Conservation (phyloP, 768 basidiomycete species). For the Suillus paluster region DNA sequence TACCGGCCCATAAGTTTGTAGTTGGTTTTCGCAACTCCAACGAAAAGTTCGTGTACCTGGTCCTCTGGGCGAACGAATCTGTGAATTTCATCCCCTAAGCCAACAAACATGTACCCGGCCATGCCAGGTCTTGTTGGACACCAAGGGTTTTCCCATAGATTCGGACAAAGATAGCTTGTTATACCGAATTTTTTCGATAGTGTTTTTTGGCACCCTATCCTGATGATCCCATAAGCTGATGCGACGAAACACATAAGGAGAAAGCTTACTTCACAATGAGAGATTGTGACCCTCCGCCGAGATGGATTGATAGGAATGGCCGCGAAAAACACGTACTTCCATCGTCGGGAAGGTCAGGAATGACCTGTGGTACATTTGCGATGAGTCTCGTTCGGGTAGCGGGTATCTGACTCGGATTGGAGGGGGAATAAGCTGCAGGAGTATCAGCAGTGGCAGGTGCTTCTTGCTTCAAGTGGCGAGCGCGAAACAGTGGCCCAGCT, state of each 20-base stretch:
- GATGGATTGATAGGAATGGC: not conserved
- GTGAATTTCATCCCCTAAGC: slow-evolving; percentile 49
- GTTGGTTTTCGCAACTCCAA: slow-evolving; percentile 41
- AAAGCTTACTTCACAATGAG: slow-evolving; percentile 7
- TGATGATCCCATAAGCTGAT: slow-evolving; percentile 13
- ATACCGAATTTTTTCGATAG: slow-evolving; percentile 39
- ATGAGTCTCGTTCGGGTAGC: not conserved
- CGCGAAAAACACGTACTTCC: slow-evolving; percentile 1
- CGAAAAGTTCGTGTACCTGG: slow-evolving; percentile 49
- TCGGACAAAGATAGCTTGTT: slow-evolving; percentile 51
- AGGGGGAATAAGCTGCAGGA: not conserved
- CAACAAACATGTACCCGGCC: slow-evolving; percentile 62
- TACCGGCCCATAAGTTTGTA: slow-evolving; percentile 44
- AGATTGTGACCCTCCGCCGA: slow-evolving; percentile 8
- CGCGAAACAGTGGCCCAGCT: not conserved
- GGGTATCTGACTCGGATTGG: too few species aligned
- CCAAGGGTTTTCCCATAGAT: slow-evolving; percentile 58
- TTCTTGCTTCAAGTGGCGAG: not conserved
- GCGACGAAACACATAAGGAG: too few species aligned
- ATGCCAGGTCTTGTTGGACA: slow-evolving; percentile 51
- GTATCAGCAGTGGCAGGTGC: not conserved
- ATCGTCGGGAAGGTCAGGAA: slow-evolving; percentile 7
- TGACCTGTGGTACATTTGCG: not conserved
- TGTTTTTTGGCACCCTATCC: slow-evolving; percentile 30
- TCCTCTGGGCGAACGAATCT: slow-evolving; percentile 46